These are phyloP conservation scores for Novymonas esmeraldas DNA, from an alignment of 208 protist genomes.

Conservation along the genomic window DNA sequence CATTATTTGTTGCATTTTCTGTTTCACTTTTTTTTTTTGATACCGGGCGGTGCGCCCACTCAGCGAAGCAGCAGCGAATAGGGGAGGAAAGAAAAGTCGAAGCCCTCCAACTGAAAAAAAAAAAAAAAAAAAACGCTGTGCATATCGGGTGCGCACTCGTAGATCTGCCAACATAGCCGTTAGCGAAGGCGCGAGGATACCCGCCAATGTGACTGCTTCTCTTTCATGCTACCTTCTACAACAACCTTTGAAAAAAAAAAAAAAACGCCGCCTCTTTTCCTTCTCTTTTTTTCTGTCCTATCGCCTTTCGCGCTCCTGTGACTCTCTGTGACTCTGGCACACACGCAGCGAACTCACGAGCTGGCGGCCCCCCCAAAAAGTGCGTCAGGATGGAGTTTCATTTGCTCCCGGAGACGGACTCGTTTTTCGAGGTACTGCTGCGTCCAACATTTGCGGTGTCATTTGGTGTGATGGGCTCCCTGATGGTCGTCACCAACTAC, in stretches of 20 bases:
- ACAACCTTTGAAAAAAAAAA: neutral
- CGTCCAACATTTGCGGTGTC: slow-evolving; percentile 43
- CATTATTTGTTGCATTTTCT: no score
- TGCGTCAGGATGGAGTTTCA: slow-evolving; percentile 33
- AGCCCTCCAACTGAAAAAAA: no score
- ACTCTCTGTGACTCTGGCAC: neutral
- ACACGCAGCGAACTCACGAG: neutral
- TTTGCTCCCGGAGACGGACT: slow-evolving; percentile 47
- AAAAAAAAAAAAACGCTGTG: no score
- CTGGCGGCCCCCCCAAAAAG: neutral
- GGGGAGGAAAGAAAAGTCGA: no score
- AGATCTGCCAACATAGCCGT: no score
- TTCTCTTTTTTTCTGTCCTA: slow-evolving; percentile 9
- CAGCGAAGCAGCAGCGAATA: no score
- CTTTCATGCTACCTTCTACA: no score
- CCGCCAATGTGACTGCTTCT: no score
- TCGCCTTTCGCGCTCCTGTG: neutral
- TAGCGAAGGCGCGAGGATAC: no score
- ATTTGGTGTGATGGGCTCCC: slow-evolving; percentile 30
- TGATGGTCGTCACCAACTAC: slow-evolving; percentile 46
- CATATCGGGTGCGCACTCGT: no score
- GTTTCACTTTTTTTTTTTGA: no score
- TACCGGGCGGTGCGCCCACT: no score
- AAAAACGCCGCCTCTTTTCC: neutral
- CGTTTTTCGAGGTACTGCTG: slow-evolving; percentile 40